Evolutionary conservation across 441 rosid genomes (phyloP), one percentile per base, ranked within the genome.

Genomic region (Gossypium lobatum): DNA sequence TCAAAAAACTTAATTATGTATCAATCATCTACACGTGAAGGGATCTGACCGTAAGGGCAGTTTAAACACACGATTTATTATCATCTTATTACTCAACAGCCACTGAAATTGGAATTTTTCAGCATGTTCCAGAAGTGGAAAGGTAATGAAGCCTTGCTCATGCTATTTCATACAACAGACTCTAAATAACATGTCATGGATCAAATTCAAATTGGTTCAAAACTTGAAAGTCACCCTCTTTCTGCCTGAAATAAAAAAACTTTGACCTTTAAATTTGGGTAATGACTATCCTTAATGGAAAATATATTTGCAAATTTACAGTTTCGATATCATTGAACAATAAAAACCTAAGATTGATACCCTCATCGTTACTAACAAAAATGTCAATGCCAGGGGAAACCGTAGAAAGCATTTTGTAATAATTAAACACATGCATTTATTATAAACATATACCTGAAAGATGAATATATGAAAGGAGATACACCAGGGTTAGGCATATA

Each of bases 381-480:
- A 39, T 60, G 23, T 23, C 55, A 70, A 70, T 11, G 46, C 57
- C 64, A 64, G 17, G 48, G 48, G 76, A 77, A 76, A 67, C 37
- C 48, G 11, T 71, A 68, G 53, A 72, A 79, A 65, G 55, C 69
- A 42, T 77, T 70, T 3, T 46, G 42, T 48, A 54, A 45, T 72
- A 79, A 80, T 75, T 34, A 16, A 70, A 74, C 75, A 91, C 97
- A 92, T 45, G 97, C 69, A 34, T 77, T 67, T 48, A 42, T 57
- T 46, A 45, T 75, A 77, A 79, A 75, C 28, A 18, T 64, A 75
- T 78, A 93, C 98, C 96, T 55, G 99, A 90, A 76, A 90, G 89
- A 81, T 95, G 98, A 76, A 90, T 78, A 82, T 95, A 95, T 16
- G 99, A 86, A 76, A 95, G 89, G 66, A 95, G 78, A 84, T 93